Evolutionary conservation across 2,329 filamentous ascomycete species (phyloP), one percentile per base, ranked within the genome.

Genomic region (Daldinia sp.): DNA sequence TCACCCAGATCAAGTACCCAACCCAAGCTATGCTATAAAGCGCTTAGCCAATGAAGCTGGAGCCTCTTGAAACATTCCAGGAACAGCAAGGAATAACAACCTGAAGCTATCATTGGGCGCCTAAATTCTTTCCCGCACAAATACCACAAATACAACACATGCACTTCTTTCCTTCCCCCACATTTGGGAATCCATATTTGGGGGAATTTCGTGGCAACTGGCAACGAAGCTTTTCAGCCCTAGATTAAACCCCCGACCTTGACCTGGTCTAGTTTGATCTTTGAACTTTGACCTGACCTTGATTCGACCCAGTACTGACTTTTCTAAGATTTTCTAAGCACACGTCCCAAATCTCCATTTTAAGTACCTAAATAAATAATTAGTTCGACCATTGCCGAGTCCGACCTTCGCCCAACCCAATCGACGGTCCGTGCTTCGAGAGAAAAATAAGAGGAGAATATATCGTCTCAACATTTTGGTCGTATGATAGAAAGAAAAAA

Each of bases 31-130:
- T 27, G 2, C 39, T 34, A 15, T 5, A 35, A 23, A 51, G 19
- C 25, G 29, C 48, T 23, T 51, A 51, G 29, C 48, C 45, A 53
- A 61, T 51, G 52, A 66, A 41, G 54, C 45, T 55, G 54, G 50
- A 61, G 54, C 37, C 34, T 61, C 53, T 64, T 67, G 64, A 67
- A 67, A 67, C 64, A 64, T 67, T 67, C 61, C 64, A 67, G 61
- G 64, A 62, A 67, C 64, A 50, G 61, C 45, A 58, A 51, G 51
- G 61, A 62, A 67, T 51, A 47, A 54, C 37, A 61, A 54, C 35
- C 58, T 35, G 15, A 53, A 29, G 35, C 21, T 67, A 25, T 61
- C 7, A 67, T 67, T 67, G 64, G 64, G 49, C 61, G 61, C 61
- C 61, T 58, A 59, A 64, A 61, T 64, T 67, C 61, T 51, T 54